These are phyloP conservation scores for Dryas octopetala DNA, from an alignment of 306 rosid genomes.

Conservation along the genomic window DNA sequence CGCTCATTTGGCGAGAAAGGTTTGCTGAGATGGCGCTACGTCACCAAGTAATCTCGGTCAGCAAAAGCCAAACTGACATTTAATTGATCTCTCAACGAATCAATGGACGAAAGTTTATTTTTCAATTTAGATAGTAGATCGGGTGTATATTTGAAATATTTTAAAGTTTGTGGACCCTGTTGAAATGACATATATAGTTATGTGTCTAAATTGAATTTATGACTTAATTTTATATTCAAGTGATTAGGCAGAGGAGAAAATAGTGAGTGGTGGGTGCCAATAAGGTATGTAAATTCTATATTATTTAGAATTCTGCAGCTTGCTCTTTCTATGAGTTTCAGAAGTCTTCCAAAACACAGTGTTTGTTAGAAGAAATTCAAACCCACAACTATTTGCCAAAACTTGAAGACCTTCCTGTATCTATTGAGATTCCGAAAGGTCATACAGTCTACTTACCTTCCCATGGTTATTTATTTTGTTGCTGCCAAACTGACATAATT, in stretches of 20 bases:
- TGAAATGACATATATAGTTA: no score
- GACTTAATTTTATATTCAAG: neutral
- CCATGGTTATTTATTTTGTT: neutral
- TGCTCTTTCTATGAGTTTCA: neutral
- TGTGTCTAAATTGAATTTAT: no score
- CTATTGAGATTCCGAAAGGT: neutral
- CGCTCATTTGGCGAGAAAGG: no score
- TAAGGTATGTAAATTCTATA: slow-evolving; percentile 24
- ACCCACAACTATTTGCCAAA: neutral
- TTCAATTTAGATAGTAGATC: no score
- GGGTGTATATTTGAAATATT: no score
- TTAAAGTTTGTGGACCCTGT: no score
- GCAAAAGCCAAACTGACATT: no score
- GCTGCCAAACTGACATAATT: neutral
- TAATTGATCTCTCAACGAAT: no score
- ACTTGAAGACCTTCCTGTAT: neutral
- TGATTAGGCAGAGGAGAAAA: slow-evolving; percentile 8
- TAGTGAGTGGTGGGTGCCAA: slow-evolving; percentile 40
- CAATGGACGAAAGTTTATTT: no score
- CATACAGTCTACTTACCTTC: neutral
- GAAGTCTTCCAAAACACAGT: neutral
- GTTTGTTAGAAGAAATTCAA: neutral
- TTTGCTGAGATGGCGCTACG: no score
- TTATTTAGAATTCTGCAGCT: no score
- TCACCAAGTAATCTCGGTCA: no score